Evolutionary conservation across 305 asterid species (phyloP).

Genomic region (Solanum hybrid): DNA sequence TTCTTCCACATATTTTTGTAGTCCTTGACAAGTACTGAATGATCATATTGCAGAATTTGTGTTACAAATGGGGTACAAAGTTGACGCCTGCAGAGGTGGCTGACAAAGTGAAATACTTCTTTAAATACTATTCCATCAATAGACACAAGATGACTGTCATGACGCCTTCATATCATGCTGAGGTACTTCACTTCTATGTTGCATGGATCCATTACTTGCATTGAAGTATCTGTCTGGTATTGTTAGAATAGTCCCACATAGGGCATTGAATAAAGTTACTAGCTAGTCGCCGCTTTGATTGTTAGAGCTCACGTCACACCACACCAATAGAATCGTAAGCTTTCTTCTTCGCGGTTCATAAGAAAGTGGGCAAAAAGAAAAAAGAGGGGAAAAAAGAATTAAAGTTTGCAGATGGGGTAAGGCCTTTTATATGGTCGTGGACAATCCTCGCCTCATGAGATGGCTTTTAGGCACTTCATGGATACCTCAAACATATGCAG

Average conservation of each 20-base stretch:
- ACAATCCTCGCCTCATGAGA: not conserved
- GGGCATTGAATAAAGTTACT: not conserved
- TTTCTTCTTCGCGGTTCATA: not conserved
- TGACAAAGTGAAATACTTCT: slow-evolving; percentile 86
- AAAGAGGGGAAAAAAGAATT: not conserved
- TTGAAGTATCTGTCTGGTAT: not conserved
- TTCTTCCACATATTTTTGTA: not conserved
- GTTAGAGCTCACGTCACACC: not conserved
- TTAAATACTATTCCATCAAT: slow-evolving; percentile 85
- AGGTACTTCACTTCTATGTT: slow-evolving; percentile 32
- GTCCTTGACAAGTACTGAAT: not conserved
- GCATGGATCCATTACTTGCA: not conserved
- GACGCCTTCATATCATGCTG: slow-evolving; percentile 92
- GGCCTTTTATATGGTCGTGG: not conserved
- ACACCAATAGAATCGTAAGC: not conserved
- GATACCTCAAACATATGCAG: not conserved
- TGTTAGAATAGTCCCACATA: not conserved
- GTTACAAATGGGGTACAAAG: slow-evolving; percentile 83
- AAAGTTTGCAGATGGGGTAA: not conserved
- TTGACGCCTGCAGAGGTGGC: slow-evolving; percentile 68
- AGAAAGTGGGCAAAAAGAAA: not conserved
- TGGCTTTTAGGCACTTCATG: not conserved
- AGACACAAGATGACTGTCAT: slow-evolving; percentile 92
- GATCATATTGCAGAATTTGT: slow-evolving; percentile 54
- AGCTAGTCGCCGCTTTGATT: not conserved